Conservation (phyloP, 1,284 basidiomycete species). For the Puccinia hordei region DNA sequence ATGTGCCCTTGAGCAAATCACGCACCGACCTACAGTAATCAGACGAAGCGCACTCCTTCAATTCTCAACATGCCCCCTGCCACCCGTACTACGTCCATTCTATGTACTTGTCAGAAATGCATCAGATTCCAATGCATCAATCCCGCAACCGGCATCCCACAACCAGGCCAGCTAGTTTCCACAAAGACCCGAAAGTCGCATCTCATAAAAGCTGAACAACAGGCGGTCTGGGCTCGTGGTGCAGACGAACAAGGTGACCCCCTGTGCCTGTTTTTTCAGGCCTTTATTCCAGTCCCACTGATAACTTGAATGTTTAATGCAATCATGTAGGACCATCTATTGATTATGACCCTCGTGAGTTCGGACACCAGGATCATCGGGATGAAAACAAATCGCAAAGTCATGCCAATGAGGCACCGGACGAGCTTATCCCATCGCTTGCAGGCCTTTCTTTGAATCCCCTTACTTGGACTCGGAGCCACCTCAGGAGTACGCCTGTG, state of each 20-base stretch:
- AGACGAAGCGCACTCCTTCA: too few species aligned
- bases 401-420: not conserved
- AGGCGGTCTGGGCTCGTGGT: not conserved
- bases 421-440: not conserved
- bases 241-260: not conserved
- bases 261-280: not conserved
- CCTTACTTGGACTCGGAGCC: not conserved
- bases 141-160: not conserved
- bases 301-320: not conserved
- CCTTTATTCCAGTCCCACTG: not conserved
- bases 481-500: not conserved
- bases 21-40: too few species aligned
- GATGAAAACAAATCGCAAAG: not conserved
- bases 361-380: not conserved
- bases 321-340: not conserved
- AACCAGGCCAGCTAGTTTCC: not conserved
- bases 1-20: too few species aligned
- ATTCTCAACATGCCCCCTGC: not conserved
- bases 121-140: not conserved
- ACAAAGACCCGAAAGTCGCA: not conserved
- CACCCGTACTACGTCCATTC: not conserved
- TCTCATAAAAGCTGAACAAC: not conserved
- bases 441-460: not conserved
- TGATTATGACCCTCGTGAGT: not conserved
- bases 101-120: slow-evolving; percentile 2